Percentiles rank a stretch among this genome's conserved stretches.
phyloP scores from a whole-genome alignment of 331 rosid genomes.

The Cydonia oblonga region DNA sequence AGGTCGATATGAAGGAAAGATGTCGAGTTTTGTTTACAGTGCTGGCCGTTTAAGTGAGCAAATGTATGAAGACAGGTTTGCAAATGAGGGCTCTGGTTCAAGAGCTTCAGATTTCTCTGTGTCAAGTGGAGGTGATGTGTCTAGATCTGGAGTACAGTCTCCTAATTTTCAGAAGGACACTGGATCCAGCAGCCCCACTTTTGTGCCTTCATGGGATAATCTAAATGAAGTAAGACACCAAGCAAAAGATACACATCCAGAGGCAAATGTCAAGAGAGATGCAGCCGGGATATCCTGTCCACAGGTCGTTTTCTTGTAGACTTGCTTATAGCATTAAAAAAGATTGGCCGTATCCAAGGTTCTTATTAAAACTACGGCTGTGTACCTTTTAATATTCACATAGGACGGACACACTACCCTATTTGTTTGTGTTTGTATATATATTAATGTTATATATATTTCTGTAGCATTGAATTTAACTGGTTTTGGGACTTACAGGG shows the following conservation, averaged over 20 bases:
- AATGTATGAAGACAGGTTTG: constrained; percentile 56
- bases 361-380: not conserved
- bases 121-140: constrained; percentile 60
- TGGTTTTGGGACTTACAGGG: not conserved
- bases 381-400: not conserved
- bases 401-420: not conserved
- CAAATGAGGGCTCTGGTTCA: constrained; percentile 60
- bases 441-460: not conserved
- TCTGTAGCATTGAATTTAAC: not conserved
- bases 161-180: constrained; percentile 46
- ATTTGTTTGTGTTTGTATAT: no score
- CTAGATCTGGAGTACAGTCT: constrained; percentile 56
- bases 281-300: constrained; percentile 27
- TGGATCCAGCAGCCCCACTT: constrained; percentile 48
- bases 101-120: constrained; percentile 67
- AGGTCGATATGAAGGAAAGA: constrained; percentile 64
- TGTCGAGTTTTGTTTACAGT: constrained; percentile 54
- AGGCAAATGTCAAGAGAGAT: constrained; percentile 33
- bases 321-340: not conserved
- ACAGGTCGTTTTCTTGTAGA: constrained; percentile 34
- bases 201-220: constrained; percentile 27
- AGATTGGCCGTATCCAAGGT: not conserved
- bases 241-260: constrained; percentile 19
- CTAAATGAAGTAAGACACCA: constrained; percentile 39
- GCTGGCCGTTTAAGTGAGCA: constrained; percentile 66